These are phyloP conservation scores for Ceratonia siliqua DNA, from an alignment of 306 rosid species.

Conservation along the genomic window DNA sequence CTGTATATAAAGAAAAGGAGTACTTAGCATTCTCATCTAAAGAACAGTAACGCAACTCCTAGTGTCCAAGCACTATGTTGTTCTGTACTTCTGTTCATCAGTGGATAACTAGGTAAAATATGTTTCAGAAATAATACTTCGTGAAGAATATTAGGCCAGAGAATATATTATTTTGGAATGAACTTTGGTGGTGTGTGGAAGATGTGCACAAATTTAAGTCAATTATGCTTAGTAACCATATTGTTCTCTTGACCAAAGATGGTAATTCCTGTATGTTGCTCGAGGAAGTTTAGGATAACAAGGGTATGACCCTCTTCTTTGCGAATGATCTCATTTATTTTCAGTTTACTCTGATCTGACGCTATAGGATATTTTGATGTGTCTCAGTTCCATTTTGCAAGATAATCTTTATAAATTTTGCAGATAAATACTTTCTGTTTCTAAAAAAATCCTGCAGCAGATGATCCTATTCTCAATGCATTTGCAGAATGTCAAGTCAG, in stretches of 20 bases:
- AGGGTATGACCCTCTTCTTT: background rate
- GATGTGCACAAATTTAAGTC: background rate
- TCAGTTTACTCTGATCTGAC: too few species aligned
- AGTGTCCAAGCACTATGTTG: background rate
- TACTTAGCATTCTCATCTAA: background rate
- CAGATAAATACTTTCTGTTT: background rate
- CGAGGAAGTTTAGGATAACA: background rate
- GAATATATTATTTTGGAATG: background rate
- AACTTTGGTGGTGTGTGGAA: background rate
- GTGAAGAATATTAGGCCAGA: background rate
- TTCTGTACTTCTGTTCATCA: background rate
- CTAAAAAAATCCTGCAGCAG: background rate
- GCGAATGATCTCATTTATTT: too few species aligned
- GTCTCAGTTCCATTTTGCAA: slow-evolving; percentile 11
- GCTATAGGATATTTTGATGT: slow-evolving; percentile 3
- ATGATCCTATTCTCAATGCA: slow-evolving; percentile 4
- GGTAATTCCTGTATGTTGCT: too few species aligned
- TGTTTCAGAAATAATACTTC: background rate
- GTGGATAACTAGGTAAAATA: background rate
- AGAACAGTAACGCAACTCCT: slow-evolving; percentile 1
- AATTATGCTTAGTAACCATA: background rate
- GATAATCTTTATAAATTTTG: slow-evolving; percentile 3
- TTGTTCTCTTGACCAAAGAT: background rate
- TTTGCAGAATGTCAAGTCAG: slow-evolving; percentile 88
- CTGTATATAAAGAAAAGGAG: background rate